Base-by-base conservation (phyloP, 2,329 filamentous ascomycete species). In the Monilinia laxa region DNA sequence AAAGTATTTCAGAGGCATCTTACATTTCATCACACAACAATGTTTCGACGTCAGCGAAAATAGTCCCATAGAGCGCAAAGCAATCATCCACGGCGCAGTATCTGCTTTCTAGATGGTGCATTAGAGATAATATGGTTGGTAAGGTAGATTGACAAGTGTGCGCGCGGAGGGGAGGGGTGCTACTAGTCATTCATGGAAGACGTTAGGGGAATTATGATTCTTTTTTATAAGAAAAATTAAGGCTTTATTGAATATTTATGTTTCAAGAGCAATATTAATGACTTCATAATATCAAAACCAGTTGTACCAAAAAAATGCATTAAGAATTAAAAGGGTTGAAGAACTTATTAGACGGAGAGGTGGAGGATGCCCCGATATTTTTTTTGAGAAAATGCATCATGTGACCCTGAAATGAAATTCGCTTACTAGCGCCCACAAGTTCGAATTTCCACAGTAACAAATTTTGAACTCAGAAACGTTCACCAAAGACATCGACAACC, bases 401-500 rank as follows among this genome's bases (percentile, higher is more conserved):
- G 23, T 52, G 23, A 52, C 14, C 23, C 7, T 3, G 14, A 28
- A 28, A 28, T 16, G 49, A 52, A 52, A 52, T 62, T 62, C 58
- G 58, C 58, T 62, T 62, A 62, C 58, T 62, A 62, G 58, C 58
- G 58, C 57, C 42, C 57, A 59, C 57, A 59, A 42, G 56, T 25
- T 58, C 42, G 38, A 58, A 58, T 45, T 45, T 23, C 18, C 28
- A 58, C 23, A 47, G 28, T 45, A 58, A 58, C 56, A 31, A 47
- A 18, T 20, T 58, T 58, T 58, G 45, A 47, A 18, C 23, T 47
- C 18, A 10, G 31, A 47, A 47, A 25, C 20, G 28, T 51, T 51
- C 45, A 63, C 40, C 49, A 66, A 66, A 52, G 65, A 63, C 58
- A 66, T 63, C 52, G 49, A 73, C 70, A 74, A 71, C 59, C 66